A percentile compares a stretch with the other conserved stretches of the same genome.
phyloP scores from a whole-genome alignment of 768 basidiomycete species.

The Lentinula raphanica region DNA sequence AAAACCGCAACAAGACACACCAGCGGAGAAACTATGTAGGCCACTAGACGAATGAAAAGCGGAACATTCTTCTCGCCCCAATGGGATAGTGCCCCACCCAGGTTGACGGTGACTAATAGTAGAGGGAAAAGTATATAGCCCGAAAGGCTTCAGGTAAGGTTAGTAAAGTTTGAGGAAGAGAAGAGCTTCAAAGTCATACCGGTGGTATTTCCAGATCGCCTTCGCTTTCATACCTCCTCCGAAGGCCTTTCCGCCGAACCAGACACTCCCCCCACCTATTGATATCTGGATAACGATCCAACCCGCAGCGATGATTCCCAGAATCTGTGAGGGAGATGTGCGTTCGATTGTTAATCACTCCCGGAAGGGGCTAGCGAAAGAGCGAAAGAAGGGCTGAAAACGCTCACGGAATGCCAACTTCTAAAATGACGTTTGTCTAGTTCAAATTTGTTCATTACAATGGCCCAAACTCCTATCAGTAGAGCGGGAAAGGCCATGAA shows the following conservation, averaged over 20 bases:
- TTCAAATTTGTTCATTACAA: conserved; percentile 56
- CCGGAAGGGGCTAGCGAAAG: background rate
- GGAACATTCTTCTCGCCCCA: conserved; percentile 44
- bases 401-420: conserved; percentile 70
- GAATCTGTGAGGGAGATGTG: conserved; percentile 40
- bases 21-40: conserved; percentile 52
- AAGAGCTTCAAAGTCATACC: conserved; percentile 32
- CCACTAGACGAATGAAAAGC: conserved; percentile 37
- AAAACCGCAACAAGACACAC: conserved; percentile 40
- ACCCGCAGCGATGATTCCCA: conserved; percentile 56
- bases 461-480: conserved; percentile 52
- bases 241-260: conserved; percentile 65
- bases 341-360: background rate
- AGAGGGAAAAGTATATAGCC: conserved; percentile 67
- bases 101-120: conserved; percentile 55
- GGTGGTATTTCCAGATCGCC: conserved; percentile 77
- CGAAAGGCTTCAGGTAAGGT: conserved; percentile 42
- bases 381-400: background rate
- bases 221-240: conserved; percentile 73
- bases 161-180: background rate
- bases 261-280: conserved; percentile 72
- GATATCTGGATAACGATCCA: conserved; percentile 60
- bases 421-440: conserved; percentile 53
- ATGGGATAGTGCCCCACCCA: conserved; percentile 66
- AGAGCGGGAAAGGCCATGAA: conserved; percentile 52